These are phyloP conservation scores for Arthrobotrys conoides DNA, from an alignment of 2,329 filamentous ascomycete genomes.

Conservation along the genomic window DNA sequence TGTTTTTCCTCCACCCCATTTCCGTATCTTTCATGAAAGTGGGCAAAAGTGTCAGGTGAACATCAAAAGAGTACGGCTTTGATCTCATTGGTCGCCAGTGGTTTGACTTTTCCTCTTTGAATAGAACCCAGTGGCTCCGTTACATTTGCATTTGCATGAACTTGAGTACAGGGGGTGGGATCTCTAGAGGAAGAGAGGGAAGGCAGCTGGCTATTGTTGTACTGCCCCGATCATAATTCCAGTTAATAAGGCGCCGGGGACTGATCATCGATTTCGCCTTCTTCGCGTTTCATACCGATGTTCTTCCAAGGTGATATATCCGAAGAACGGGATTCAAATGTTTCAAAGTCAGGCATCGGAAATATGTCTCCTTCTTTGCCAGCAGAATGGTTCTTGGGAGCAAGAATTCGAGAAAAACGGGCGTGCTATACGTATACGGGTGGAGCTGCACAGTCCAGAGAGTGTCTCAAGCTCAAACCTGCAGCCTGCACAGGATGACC, in stretches of 20 bases:
- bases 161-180: conserved; percentile 43
- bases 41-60: conserved; percentile 59
- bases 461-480: conserved; percentile 55
- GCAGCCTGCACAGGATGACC: conserved; percentile 52
- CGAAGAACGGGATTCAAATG: conserved; percentile 29
- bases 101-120: conserved; percentile 59
- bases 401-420: conserved; percentile 23
- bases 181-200: conserved; percentile 18
- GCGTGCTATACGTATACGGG: conserved; percentile 5
- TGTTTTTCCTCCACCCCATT: conserved; percentile 50
- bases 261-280: conserved; percentile 55
- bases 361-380: conserved; percentile 18
- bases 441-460: conserved; percentile 48
- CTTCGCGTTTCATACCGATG: conserved; percentile 49
- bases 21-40: conserved; percentile 46
- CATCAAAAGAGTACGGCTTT: conserved; percentile 46
- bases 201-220: conserved; percentile 13
- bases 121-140: conserved; percentile 53
- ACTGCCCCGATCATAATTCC: conserved; percentile 36
- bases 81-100: conserved; percentile 48
- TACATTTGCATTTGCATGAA: conserved; percentile 61
- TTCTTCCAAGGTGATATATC: conserved; percentile 38
- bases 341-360: conserved; percentile 24
- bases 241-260: conserved; percentile 48
- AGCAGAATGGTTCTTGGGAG: conserved; percentile 43